Conservation (phyloP, 1,284 basidiomycete genomes). For the Phylloporus sp. region DNA sequence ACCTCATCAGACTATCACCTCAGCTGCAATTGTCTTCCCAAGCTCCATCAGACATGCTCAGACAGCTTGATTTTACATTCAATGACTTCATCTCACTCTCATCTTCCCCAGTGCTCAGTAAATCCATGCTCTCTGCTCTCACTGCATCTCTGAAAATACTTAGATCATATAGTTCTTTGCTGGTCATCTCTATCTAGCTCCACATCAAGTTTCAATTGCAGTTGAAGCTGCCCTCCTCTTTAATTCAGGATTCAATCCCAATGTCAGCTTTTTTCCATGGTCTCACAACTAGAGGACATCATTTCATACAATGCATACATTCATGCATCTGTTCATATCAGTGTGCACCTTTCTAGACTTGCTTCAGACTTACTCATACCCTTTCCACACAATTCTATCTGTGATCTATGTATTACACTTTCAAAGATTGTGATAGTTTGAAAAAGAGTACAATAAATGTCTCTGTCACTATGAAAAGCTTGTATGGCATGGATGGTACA, state of each 20-base stretch:
- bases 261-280: constrained; percentile 77
- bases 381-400: constrained; percentile 82
- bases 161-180: constrained; percentile 90
- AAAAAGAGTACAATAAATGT: constrained; percentile 52
- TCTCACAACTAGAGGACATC: constrained; percentile 84
- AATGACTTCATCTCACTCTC: constrained; percentile 96
- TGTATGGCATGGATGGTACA: constrained; percentile 98
- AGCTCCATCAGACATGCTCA: constrained; percentile 20
- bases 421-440: constrained; percentile 49
- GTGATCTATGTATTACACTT: constrained; percentile 55
- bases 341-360: constrained; percentile 77
- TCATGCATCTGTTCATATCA: constrained; percentile 93
- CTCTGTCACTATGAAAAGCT: constrained; percentile 86
- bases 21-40: constrained; percentile 68
- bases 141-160: constrained; percentile 64
- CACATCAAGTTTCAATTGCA: constrained; percentile 78
- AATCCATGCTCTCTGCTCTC: constrained; percentile 66
- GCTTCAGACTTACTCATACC: constrained; percentile 45
- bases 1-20: constrained; percentile 66
- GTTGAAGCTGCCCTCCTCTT: constrained; percentile 84
- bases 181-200: constrained; percentile 81
- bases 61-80: constrained; percentile 79
- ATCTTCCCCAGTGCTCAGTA: constrained; percentile 62
- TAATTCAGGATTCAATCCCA: constrained; percentile 96
- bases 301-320: constrained; percentile 89